Base-by-base conservation (phyloP, 495 filamentous ascomycete species). In the Monascus purpureus region DNA sequence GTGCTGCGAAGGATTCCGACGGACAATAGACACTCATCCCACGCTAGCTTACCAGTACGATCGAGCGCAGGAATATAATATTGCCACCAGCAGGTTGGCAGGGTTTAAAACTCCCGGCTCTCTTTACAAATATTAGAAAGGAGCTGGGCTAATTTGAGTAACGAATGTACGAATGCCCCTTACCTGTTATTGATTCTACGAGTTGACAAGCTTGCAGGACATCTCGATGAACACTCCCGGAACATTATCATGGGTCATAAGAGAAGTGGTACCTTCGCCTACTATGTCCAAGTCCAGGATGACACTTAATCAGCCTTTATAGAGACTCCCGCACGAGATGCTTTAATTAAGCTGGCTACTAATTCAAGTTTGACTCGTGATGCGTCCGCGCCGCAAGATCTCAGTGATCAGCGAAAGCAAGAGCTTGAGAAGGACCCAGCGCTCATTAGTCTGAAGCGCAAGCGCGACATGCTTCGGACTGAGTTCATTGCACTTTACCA, bases 41-140 rank as follows among this genome's bases (percentile, higher is more conserved):
- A 33, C 17, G 14, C 16, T 13, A 13, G 40, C 33, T 14, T 19
- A 46, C 3, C 3, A 12, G 6, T 50, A 42, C 31, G 11, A 19
- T 16, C 11, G 27, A 25, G 36, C 26, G 25, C 36, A 18, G 25
- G 23, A 38, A 26, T 36, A 37, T 8, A 35, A 50, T 18, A 33
- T 19, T 12, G 8, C 18, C 2, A 26, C 32, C 13, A 46, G 41
- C 22, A 20, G 15, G 23, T 30, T n/a, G 13, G 43, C 38, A 11
- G 36, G 43, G 4, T 46, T 31, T 14, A 36, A 33, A 36, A 26
- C 35, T 0, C 27, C 34, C 26, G 37, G 43, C 23, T 42, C 40
- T 13, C 31, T 47, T 0, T 50, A 46, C 15, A 50, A 47, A 35
- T 50, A 50, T 27, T 35, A 35, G 2, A 50, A 50, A 45, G 47